A percentile compares a stretch with the other conserved stretches of the same genome.
Evolutionary conservation across 345 rosid species (phyloP).

Genomic region (Orychophragmus violaceus): DNA sequence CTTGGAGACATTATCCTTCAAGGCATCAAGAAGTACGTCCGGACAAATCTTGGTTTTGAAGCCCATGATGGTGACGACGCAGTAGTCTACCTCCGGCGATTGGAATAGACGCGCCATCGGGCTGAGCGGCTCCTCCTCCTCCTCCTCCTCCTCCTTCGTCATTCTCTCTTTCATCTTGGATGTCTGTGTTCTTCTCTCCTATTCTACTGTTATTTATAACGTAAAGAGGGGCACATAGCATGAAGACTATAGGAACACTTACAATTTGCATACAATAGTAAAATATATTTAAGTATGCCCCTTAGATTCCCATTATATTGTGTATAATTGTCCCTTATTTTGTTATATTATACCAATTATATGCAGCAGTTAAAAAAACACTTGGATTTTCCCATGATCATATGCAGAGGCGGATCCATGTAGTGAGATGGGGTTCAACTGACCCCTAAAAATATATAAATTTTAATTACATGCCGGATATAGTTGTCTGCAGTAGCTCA

Average conservation of each 20-base stretch:
- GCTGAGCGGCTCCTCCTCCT: constrained; percentile 39
- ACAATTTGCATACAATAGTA: too few relatives aligned
- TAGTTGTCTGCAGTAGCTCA: too few relatives aligned
- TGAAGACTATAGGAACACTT: neutral
- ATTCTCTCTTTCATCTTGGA: neutral
- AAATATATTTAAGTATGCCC: too few relatives aligned
- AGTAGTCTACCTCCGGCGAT: constrained; percentile 39
- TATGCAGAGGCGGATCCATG: too few relatives aligned
- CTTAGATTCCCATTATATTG: too few relatives aligned
- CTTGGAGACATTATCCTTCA: constrained; percentile 46
- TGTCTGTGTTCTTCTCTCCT: neutral
- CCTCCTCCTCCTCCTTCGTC: neutral
- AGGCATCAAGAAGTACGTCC: constrained; percentile 35
- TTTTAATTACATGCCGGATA: too few relatives aligned
- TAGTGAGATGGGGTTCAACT: too few relatives aligned
- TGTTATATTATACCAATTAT: too few relatives aligned
- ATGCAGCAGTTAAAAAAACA: too few relatives aligned
- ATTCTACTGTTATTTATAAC: neutral
- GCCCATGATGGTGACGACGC: constrained; percentile 44
- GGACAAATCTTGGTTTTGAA: constrained; percentile 42
- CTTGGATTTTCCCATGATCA: too few relatives aligned
- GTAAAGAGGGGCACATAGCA: neutral
- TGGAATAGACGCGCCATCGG: constrained; percentile 51
- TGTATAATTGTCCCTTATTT: too few relatives aligned
- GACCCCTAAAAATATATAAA: too few relatives aligned